Conservation (phyloP, 169 alveolate genomes). For the Eimeria mitis region DNA sequence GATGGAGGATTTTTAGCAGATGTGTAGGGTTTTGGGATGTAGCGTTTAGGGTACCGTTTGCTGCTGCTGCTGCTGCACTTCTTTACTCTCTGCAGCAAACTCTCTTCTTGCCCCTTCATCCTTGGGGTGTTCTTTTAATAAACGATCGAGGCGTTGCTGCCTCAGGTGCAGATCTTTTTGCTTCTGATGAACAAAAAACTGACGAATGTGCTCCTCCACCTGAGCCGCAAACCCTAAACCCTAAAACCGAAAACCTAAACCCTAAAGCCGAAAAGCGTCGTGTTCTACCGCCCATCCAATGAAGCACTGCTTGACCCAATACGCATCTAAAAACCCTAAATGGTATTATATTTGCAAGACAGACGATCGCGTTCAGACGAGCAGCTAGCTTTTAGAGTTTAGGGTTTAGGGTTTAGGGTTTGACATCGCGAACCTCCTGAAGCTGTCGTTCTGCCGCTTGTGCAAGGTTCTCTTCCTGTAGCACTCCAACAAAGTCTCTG, state of each 20-base stretch:
- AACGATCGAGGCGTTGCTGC: constrained; percentile 30
- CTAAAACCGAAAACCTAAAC: constrained; percentile 42
- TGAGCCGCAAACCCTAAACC: constrained; percentile 50
- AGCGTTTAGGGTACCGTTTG: constrained; percentile 44
- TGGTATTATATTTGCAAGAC: neutral
- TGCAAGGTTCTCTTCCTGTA: constrained; percentile 22
- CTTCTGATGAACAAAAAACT: constrained; percentile 25
- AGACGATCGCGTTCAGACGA: neutral
- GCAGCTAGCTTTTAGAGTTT: neutral
- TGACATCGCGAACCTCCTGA: constrained; percentile 13
- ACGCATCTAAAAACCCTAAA: neutral
- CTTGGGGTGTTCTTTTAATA: neutral
- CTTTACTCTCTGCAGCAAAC: constrained; percentile 1
- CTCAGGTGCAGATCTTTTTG: constrained; percentile 31
- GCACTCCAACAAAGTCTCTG: neutral
- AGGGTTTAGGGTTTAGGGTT: constrained; percentile 39
- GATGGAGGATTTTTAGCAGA: neutral
- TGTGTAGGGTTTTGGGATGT: constrained; percentile 8
- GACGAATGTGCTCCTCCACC: constrained; percentile 53
- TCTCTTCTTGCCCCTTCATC: constrained; percentile 31
- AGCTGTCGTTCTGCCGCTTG: constrained; percentile 50
- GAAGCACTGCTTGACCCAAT: neutral
- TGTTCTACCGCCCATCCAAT: neutral
- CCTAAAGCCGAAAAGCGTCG: neutral
- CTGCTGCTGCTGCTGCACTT: constrained; percentile 65